These are phyloP conservation scores for Ormosia semicastrata DNA, from an alignment of 306 rosid species.

Conservation along the genomic window DNA sequence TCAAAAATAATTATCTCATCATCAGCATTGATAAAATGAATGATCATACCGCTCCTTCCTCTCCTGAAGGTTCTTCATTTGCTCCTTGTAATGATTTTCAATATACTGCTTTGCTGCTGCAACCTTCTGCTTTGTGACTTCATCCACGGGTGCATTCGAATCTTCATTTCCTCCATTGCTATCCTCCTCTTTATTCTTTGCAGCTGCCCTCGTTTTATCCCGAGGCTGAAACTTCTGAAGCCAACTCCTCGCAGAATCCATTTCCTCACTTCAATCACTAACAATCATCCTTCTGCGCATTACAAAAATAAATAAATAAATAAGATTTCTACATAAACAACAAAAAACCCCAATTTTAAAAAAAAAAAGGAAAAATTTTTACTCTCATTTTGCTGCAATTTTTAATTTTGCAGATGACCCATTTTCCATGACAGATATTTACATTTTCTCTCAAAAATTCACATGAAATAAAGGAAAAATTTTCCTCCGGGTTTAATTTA, in stretches of 20 bases:
- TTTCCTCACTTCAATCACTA: conserved; percentile 39
- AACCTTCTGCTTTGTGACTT: conserved; percentile 91
- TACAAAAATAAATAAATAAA: conserved; percentile 19
- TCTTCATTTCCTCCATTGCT: conserved; percentile 43
- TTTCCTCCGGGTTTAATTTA: conserved; percentile 6
- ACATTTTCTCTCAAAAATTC: not conserved
- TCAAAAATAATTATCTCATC: not conserved
- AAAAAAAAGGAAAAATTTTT: not conserved
- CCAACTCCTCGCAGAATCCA: conserved; percentile 98
- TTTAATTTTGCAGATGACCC: not conserved
- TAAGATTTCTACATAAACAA: not conserved
- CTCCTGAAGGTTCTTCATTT: conserved; percentile 91
- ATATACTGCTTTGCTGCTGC: conserved; percentile 95
- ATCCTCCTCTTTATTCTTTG: conserved; percentile 70
- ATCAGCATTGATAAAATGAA: not conserved
- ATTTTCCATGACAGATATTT: not conserved
- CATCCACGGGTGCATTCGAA: conserved; percentile 39
- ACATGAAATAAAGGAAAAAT: not conserved
- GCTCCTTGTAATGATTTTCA: conserved; percentile 97
- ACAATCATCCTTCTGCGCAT: conserved; percentile 30
- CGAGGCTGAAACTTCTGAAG: conserved; percentile 85
- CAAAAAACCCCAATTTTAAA: not conserved
- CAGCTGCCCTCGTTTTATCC: conserved; percentile 51
- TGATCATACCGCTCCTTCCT: conserved; percentile 82
- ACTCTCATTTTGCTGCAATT: not conserved